A percentile compares a stretch with the other conserved stretches of the same genome.
phyloP scores from a whole-genome alignment of 176 grass and related monocot genomes.

The Oryza officinalis region DNA sequence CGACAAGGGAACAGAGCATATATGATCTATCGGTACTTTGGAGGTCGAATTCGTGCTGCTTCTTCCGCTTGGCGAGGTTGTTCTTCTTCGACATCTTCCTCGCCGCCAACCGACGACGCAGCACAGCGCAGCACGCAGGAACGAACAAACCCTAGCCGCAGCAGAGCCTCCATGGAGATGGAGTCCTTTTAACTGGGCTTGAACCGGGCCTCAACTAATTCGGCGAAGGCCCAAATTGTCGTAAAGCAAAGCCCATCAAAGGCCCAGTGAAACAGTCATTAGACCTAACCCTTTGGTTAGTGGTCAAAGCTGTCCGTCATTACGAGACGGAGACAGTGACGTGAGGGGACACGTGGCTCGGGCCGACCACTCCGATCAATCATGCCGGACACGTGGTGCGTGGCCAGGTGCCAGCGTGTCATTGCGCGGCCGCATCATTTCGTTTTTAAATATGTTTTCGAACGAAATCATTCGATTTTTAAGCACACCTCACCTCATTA shows the following conservation, averaged over 20 bases:
- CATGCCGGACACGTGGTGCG: not conserved
- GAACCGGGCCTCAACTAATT: not conserved
- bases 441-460: not conserved
- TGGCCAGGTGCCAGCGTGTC: not conserved
- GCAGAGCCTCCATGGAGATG: not conserved
- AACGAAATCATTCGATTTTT: not conserved
- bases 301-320: not conserved
- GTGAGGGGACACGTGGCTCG: not conserved
- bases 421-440: not conserved
- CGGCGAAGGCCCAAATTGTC: not conserved
- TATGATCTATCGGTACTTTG: constrained; percentile 32
- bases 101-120: constrained; percentile 17
- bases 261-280: not conserved
- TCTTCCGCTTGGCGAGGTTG: constrained; percentile 74
- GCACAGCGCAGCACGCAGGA: not conserved
- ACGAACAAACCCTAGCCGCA: constrained; percentile 34
- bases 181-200: not conserved
- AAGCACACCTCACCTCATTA: not conserved
- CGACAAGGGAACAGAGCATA: not conserved
- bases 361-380: not conserved
- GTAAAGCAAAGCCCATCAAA: not conserved
- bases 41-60: constrained; percentile 88
- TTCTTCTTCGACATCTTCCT: constrained; percentile 91
- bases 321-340: not conserved
- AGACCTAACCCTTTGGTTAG: not conserved